Evolutionary conservation across 306 rosid genomes (phyloP).

Genomic region (Prunus padus): DNA sequence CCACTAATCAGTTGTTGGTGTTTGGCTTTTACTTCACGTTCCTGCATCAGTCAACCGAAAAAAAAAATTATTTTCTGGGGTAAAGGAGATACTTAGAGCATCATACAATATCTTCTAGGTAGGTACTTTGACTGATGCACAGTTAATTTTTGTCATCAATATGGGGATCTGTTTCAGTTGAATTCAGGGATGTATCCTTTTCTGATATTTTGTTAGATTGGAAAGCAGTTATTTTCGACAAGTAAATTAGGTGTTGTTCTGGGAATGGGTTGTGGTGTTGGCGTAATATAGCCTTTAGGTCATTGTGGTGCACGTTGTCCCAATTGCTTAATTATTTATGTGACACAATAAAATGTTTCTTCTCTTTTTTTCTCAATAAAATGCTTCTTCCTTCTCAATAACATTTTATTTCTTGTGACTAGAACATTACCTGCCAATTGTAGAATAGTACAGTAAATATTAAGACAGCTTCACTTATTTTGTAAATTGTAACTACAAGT

Average conservation of each 20-base stretch:
- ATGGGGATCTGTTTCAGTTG: background rate
- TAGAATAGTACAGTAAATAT: background rate
- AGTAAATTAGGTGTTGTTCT: background rate
- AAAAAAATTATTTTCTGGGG: constrained; percentile 25
- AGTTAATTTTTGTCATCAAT: background rate
- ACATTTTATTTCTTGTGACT: background rate
- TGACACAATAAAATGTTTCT: too few relatives aligned
- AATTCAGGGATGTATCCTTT: background rate
- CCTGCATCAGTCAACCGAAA: constrained; percentile 53
- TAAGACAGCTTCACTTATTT: background rate
- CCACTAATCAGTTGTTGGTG: constrained; percentile 97
- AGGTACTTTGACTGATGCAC: background rate
- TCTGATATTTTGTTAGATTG: background rate
- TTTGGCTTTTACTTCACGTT: constrained; percentile 94
- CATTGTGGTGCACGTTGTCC: background rate
- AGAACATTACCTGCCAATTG: background rate
- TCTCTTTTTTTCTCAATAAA: background rate
- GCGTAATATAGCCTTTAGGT: background rate
- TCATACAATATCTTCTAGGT: background rate
- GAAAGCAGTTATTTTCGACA: background rate
- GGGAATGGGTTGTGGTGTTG: background rate
- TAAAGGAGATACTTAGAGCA: constrained; percentile 11
- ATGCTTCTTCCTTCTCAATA: background rate
- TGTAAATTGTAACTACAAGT: background rate
- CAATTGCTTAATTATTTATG: background rate